Evolutionary conservation across 2,329 filamentous ascomycete species (phyloP), one percentile per base, ranked within the genome.

Genomic region (Stylonectria norvegica): DNA sequence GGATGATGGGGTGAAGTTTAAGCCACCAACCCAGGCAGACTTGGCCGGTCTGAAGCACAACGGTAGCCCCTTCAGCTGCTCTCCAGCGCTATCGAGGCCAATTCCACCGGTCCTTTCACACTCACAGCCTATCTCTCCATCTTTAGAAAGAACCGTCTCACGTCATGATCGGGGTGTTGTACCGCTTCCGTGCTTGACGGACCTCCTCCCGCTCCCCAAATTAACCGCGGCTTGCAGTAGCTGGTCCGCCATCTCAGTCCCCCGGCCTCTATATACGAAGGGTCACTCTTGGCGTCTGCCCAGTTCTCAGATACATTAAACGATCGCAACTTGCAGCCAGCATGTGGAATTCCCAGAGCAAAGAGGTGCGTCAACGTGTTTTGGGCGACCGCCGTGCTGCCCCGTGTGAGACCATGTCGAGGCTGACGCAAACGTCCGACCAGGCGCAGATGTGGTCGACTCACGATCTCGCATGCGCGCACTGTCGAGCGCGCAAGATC

Each of bases 361-460:
- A 57, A 43, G 55, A 57, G 55, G 55, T 57, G 43, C 20, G 54
- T 50, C 14, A n/a, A n/a, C 14, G 9, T 9, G 8, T 20, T n/a
- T 5, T 9, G n/a, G n/a, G n/a, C n/a, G n/a, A n/a, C n/a, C n/a
- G n/a, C n/a, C n/a, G n/a, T n/a, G n/a, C 29, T 12, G 5, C 17
- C 11, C 8, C 15, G 9, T 33, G 23, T 8, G 18, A 5, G 19
- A 29, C 16, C n/a, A 38, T 16, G 14, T 14, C 12, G 17, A 27
- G 16, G 35, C 52, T 57, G 31, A 57, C 45, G 12, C 11, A 16
- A 14, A 40, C 2, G n/a, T 20, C 34, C 15, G 27, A 53, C 38
- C 46, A 57, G 31, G 38, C 47, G 20, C 55, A 56, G 32, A 57
- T 57, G 52, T 57, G 55, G 55, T 57, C 55, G 10, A 57, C 55